Evolutionary conservation across 306 rosid species (phyloP), one percentile per base, ranked within the genome.

Genomic region (Prunus salicina): DNA sequence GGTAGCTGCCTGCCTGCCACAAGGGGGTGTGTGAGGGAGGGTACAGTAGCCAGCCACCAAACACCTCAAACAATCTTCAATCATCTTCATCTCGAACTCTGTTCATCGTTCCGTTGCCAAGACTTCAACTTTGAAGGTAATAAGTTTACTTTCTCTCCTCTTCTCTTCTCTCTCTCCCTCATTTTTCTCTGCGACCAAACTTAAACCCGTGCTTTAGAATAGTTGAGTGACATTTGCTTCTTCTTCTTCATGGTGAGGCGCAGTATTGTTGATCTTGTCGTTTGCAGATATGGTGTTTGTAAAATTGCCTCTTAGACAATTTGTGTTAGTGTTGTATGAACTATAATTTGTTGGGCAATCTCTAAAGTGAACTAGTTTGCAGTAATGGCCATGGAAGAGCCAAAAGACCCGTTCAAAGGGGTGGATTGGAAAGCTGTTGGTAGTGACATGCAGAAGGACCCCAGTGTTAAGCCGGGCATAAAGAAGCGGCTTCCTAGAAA

Each of bases 361-460:
- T 49, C 38, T 18, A 2, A 19, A 52, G 60, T 16, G 63, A 27
- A 60, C 25, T 32, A 8, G 45, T 15, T 27, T 53, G 27, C 14
- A 52, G 68, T 45, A 24, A 88, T 91, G 96, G 91, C 84, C 32
- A 76, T 76, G 2, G 89, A 84, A 74, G 93, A 84, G 74, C 20
- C 86, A 20, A 91, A 78, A 51, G 98, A 91, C 79, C 97, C 97
- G 2, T 91, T 93, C 65, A 91, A 88, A 85, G 98, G 90, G 63
- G 97, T 91, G 69, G 98, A 93, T 80, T 93, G 93, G 98, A 93
- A 88, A 87, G 89, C 91, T 6, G 91, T 93, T 43, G 98, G 98
- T 22, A 82, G 82, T 58, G 97, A 89, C 8, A 81, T 91, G 87
- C 98, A 93, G 84, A 86, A 88, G 76, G 82, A 93, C 72, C 97